Conservation (phyloP, 495 filamentous ascomycete genomes). For the Cercophora newfieldiana region DNA sequence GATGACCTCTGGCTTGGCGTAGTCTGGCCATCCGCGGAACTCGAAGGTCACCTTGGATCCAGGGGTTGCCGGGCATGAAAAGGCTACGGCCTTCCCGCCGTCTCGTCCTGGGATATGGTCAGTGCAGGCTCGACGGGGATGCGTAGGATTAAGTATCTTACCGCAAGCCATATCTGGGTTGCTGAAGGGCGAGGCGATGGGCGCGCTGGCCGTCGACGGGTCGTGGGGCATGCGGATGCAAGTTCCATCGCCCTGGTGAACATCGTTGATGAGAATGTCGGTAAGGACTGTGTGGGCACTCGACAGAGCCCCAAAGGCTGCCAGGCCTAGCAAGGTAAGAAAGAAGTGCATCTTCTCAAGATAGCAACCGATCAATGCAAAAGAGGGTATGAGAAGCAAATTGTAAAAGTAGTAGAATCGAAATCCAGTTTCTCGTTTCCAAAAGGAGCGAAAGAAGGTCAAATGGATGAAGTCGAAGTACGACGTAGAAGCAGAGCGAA, state of each 20-base stretch:
- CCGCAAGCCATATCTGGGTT: slow-evolving; percentile 72
- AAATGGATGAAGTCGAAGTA: neutral
- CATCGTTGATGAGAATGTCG: slow-evolving; percentile 63
- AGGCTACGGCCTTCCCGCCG: slow-evolving; percentile 56
- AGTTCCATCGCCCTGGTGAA: slow-evolving; percentile 65
- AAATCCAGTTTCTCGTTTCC: neutral
- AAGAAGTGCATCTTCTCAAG: slow-evolving; percentile 30
- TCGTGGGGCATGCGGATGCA: slow-evolving; percentile 67
- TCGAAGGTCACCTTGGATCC: slow-evolving; percentile 61
- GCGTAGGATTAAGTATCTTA: slow-evolving; percentile 37
- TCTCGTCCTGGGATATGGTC: slow-evolving; percentile 50
- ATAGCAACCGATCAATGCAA: neutral
- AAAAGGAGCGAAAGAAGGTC: neutral
- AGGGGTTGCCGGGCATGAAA: slow-evolving; percentile 55
- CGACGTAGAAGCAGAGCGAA: neutral
- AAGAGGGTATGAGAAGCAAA: neutral
- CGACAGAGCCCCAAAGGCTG: slow-evolving; percentile 31
- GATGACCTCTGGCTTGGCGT: slow-evolving; percentile 52
- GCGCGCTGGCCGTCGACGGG: slow-evolving; percentile 48
- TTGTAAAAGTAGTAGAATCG: neutral
- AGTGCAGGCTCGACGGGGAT: neutral
- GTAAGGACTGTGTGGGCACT: slow-evolving; percentile 67
- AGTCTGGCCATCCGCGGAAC: slow-evolving; percentile 63
- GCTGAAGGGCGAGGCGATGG: slow-evolving; percentile 49
- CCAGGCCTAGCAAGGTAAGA: slow-evolving; percentile 30